phyloP scores from a whole-genome alignment of 805 yeast genomes.

The Blastobotrys chiropterorum region DNA sequence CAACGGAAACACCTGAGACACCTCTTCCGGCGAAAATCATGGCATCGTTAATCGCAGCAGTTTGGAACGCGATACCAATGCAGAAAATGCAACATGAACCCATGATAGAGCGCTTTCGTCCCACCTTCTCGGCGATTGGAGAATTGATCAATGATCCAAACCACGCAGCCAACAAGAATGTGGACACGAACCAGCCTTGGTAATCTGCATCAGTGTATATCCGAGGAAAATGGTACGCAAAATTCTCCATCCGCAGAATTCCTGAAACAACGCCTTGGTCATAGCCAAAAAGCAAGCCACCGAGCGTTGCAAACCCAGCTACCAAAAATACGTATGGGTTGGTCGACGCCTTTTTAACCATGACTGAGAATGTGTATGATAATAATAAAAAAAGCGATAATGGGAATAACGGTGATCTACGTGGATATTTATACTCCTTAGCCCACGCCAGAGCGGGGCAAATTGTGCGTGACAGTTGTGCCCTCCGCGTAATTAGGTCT shows the following conservation, averaged over 20 bases:
- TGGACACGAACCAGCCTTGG: slow-evolving; percentile 19
- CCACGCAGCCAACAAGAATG: slow-evolving; percentile 17
- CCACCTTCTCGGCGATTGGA: slow-evolving; percentile 13
- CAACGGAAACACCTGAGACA: slow-evolving; percentile 47
- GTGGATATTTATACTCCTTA: too few relatives aligned
- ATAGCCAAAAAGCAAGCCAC: slow-evolving; percentile 23
- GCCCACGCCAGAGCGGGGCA: too few relatives aligned
- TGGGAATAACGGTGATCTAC: too few relatives aligned
- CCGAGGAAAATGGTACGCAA: neutral
- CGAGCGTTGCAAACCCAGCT: slow-evolving; percentile 17
- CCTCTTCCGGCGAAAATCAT: slow-evolving; percentile 44
- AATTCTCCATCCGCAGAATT: neutral
- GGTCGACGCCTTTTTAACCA: neutral
- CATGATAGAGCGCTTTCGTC: slow-evolving; percentile 15
- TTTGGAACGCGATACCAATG: slow-evolving; percentile 7
- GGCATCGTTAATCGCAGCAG: neutral
- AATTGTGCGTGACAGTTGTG: too few relatives aligned
- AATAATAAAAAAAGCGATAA: too few relatives aligned
- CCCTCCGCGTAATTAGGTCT: too few relatives aligned
- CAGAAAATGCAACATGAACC: slow-evolving; percentile 14
- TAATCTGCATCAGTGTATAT: slow-evolving; percentile 8
- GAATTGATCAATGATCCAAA: slow-evolving; percentile 15
- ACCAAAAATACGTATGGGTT: slow-evolving; percentile 1
- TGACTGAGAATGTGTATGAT: neutral
- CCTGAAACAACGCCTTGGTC: slow-evolving; percentile 21